Conservation (phyloP, 2,329 filamentous ascomycete genomes). For the Colletotrichum melonis region DNA sequence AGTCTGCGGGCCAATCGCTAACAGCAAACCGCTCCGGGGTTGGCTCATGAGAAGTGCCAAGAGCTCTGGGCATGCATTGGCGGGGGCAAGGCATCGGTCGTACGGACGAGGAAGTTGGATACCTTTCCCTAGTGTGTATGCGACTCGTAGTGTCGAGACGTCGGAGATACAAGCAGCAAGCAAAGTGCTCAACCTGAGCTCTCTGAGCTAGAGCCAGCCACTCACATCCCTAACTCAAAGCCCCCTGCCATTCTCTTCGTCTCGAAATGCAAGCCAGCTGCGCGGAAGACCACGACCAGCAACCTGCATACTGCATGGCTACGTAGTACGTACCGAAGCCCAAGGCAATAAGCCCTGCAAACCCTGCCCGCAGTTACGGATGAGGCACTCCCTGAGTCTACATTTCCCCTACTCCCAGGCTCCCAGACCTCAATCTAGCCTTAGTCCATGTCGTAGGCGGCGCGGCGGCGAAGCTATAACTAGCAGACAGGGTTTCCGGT, state of each 20-base stretch:
- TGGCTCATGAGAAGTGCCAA: conserved; percentile 19
- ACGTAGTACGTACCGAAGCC: neutral
- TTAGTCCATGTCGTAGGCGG: neutral
- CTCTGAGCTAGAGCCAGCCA: neutral
- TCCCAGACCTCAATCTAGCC: neutral
- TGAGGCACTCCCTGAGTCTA: neutral
- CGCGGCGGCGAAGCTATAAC: neutral
- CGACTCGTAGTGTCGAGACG: neutral
- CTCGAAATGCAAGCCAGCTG: neutral
- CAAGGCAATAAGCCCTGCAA: neutral
- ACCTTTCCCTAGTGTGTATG: neutral
- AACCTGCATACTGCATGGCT: conserved; percentile 9
- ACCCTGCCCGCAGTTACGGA: neutral
- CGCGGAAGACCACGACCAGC: neutral
- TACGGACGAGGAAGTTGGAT: conserved; percentile 1
- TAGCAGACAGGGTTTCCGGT: conserved; percentile 1
- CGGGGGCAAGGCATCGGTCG: conserved; percentile 17
- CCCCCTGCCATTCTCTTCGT: neutral
- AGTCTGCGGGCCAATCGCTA: conserved; percentile 21
- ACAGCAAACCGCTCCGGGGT: neutral
- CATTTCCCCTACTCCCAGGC: too few species aligned
- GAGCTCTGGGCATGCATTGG: conserved; percentile 26
- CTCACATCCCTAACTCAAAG: neutral
- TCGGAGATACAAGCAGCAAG: neutral
- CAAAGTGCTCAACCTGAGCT: neutral